A percentile compares a stretch with the other conserved stretches of the same genome.
Evolutionary conservation across 2,329 filamentous ascomycete genomes (phyloP).

Genomic region (Paracorniculantispora psalliotae): DNA sequence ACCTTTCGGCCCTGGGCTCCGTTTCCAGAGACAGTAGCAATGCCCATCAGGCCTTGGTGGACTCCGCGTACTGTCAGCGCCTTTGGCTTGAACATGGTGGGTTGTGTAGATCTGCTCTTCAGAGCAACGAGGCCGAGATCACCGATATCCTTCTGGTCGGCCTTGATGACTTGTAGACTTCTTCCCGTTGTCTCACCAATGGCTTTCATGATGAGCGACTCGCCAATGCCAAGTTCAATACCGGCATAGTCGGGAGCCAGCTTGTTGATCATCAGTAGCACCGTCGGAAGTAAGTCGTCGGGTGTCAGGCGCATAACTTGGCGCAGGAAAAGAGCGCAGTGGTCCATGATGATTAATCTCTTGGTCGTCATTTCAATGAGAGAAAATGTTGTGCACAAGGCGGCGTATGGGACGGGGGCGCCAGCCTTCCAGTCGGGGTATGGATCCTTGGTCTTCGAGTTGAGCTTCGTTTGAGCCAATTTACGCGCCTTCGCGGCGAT

Average conservation of each 20-base stretch:
- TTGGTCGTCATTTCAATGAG: constrained; percentile 94
- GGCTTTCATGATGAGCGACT: constrained; percentile 97
- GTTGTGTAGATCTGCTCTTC: constrained; percentile 90
- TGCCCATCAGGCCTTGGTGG: constrained; percentile 79
- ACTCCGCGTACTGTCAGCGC: constrained; percentile 81
- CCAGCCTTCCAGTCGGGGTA: constrained; percentile 94
- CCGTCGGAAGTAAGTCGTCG: constrained; percentile 77
- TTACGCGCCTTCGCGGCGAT: constrained; percentile 69
- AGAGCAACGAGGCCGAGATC: constrained; percentile 92
- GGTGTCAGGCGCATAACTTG: constrained; percentile 93
- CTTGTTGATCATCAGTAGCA: constrained; percentile 97
- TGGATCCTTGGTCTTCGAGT: constrained; percentile 65
- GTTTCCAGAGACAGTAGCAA: constrained; percentile 81
- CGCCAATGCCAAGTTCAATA: constrained; percentile 95
- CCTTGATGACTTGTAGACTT: constrained; percentile 83
- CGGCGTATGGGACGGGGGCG: constrained; percentile 86
- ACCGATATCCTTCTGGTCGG: constrained; percentile 93
- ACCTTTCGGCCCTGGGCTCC: constrained; percentile 89
- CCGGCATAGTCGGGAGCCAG: constrained; percentile 94
- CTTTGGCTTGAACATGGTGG: constrained; percentile 98
- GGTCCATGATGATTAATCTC: constrained; percentile 77
- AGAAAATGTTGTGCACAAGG: constrained; percentile 90
- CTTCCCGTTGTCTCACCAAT: constrained; percentile 93
- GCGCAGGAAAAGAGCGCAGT: constrained; percentile 84
- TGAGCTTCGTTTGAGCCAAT: constrained; percentile 73